A percentile compares a stretch with the other conserved stretches of the same genome.
These are phyloP conservation scores for Chalara sp. DNA, from an alignment of 2,329 filamentous ascomycete species.

Conservation along the genomic window DNA sequence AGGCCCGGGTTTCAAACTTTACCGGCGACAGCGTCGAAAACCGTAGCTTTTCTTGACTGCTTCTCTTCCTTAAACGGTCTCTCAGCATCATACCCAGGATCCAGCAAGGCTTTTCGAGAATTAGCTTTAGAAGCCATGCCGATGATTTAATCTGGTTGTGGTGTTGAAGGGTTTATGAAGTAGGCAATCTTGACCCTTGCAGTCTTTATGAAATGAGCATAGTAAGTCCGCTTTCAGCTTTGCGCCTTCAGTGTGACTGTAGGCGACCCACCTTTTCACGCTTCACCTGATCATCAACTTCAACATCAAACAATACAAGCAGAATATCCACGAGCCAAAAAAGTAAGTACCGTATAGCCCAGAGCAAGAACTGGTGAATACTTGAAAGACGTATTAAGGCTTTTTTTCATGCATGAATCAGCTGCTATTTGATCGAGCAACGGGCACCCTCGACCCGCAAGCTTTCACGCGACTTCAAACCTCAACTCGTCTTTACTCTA, in stretches of 20 bases:
- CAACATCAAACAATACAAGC: too few species aligned
- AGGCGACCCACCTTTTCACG: too few species aligned
- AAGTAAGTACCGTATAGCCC: neutral
- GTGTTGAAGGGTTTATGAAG: too few species aligned
- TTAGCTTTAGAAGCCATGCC: conserved; percentile 21
- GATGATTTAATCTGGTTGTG: neutral
- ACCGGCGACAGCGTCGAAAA: conserved; percentile 73
- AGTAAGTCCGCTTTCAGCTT: too few species aligned
- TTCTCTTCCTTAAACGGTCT: conserved; percentile 9
- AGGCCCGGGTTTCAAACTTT: conserved; percentile 3
- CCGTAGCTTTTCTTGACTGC: conserved; percentile 36
- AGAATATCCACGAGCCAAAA: too few species aligned
- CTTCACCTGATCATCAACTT: too few species aligned
- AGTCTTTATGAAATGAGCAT: too few species aligned
- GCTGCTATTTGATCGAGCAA: conserved; percentile 68
- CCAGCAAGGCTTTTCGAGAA: conserved; percentile 13
- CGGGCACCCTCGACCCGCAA: conserved; percentile 58
- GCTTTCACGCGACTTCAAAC: conserved; percentile 60
- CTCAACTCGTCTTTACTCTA: conserved; percentile 58
- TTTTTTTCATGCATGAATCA: conserved; percentile 61
- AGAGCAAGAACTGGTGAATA: neutral
- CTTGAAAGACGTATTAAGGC: neutral
- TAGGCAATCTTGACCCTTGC: too few species aligned
- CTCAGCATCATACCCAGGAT: conserved; percentile 7
- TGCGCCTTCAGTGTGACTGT: too few species aligned